Evolutionary conservation across 495 filamentous ascomycete species (phyloP).

Genomic region (Daldinia grandis): DNA sequence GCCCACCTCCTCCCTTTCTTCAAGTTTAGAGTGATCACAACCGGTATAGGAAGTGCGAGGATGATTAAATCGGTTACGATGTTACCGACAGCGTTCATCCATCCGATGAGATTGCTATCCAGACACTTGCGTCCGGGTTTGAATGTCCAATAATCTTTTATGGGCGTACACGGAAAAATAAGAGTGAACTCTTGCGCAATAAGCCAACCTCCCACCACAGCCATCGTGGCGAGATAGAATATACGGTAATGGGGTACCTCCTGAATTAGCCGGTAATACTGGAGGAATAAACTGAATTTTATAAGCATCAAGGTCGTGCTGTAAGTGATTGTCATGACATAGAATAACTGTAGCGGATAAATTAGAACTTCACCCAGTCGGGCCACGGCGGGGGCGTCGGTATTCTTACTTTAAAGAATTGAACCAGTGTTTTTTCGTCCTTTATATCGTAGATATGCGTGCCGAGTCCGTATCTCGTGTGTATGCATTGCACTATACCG

Average conservation of each 20-base stretch:
- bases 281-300: conserved; percentile 40
- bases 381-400: neutral
- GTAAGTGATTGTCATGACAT: conserved; percentile 28
- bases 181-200: conserved; percentile 32
- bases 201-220: conserved; percentile 28
- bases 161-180: conserved; percentile 49
- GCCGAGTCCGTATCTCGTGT: conserved; percentile 33
- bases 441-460: conserved; percentile 26
- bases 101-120: conserved; percentile 56
- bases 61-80: conserved; percentile 61
- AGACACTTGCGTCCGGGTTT: conserved; percentile 49
- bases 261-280: conserved; percentile 41
- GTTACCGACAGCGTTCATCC: conserved; percentile 60
- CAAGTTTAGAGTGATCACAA: conserved; percentile 55
- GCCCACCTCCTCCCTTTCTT: conserved; percentile 50
- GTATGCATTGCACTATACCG: conserved; percentile 32
- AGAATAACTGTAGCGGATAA: conserved; percentile 25
- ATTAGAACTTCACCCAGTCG: conserved; percentile 16
- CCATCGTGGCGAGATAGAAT: conserved; percentile 27
- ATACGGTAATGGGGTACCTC: conserved; percentile 35
- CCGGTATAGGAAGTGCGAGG: conserved; percentile 61
- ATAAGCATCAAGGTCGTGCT: conserved; percentile 22
- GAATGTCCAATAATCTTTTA: conserved; percentile 53
- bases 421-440: neutral
- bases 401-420: conserved; percentile 34